Percentiles rank a stretch among this genome's conserved stretches.
Evolutionary conservation across 139 green algal species (phyloP).

Genomic region (Picochlorum sp.): DNA sequence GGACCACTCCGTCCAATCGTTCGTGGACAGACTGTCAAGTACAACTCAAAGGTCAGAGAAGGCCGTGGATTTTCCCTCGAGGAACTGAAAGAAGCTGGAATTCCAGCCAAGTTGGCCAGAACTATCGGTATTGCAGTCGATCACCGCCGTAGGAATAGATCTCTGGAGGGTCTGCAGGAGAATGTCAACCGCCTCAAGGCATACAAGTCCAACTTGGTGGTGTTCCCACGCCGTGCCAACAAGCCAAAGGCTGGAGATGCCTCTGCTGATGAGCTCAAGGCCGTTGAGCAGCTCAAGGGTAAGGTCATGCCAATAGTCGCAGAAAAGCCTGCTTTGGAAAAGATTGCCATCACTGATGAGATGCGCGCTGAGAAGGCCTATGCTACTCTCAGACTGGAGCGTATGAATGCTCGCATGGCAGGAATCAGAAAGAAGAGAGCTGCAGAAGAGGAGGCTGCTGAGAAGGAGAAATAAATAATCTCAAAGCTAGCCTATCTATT

Average conservation of each 20-base stretch:
- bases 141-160: slow-evolving; percentile 88
- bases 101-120: slow-evolving; percentile 78
- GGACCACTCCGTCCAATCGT: slow-evolving; percentile 86
- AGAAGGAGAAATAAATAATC: slow-evolving; percentile 42
- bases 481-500: too few relatives aligned
- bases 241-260: slow-evolving; percentile 92
- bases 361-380: slow-evolving; percentile 60
- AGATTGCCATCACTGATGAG: slow-evolving; percentile 62
- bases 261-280: slow-evolving; percentile 56
- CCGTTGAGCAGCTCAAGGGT: slow-evolving; percentile 47
- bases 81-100: slow-evolving; percentile 98
- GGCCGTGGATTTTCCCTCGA: slow-evolving; percentile 94
- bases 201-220: slow-evolving; percentile 91
- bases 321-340: slow-evolving; percentile 56
- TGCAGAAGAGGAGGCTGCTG: slow-evolving; percentile 58
- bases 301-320: slow-evolving; percentile 57
- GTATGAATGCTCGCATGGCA: slow-evolving; percentile 74
- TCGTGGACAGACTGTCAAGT: slow-evolving; percentile 79
- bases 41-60: slow-evolving; percentile 90
- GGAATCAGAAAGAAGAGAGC: slow-evolving; percentile 81
- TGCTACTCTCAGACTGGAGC: slow-evolving; percentile 84
- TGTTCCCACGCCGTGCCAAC: slow-evolving; percentile 86
- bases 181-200: slow-evolving; percentile 93
- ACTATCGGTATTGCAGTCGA: slow-evolving; percentile 97
- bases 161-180: slow-evolving; percentile 84